Evolutionary conservation across 768 basidiomycete genomes (phyloP).

Genomic region (Suillus sp.): DNA sequence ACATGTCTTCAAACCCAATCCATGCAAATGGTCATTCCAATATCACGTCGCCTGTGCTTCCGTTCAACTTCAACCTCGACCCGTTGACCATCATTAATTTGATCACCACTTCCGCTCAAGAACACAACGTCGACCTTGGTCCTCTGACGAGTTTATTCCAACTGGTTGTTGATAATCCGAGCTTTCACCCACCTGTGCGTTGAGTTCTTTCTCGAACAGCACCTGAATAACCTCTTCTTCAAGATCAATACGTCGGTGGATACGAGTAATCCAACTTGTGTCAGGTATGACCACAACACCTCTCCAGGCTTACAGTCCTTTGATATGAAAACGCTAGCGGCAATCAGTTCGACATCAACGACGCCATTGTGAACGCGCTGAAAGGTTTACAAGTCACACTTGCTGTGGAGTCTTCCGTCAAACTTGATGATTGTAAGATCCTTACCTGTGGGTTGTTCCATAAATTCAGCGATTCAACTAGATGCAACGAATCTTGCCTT

Average conservation of each 20-base stretch:
- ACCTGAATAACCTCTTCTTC: not conserved
- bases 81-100: constrained; percentile 62
- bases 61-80: constrained; percentile 65
- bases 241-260: constrained; percentile 61
- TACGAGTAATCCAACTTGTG: constrained; percentile 53
- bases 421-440: constrained; percentile 66
- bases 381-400: constrained; percentile 61
- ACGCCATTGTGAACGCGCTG: constrained; percentile 64
- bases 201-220: constrained; percentile 6
- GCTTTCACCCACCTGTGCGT: constrained; percentile 53
- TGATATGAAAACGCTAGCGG: constrained; percentile 44
- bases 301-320: constrained; percentile 3
- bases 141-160: constrained; percentile 58
- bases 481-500: constrained; percentile 60
- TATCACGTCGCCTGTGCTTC: constrained; percentile 57
- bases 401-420: constrained; percentile 51
- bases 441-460: not conserved
- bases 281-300: constrained; percentile 43
- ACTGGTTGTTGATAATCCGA: constrained; percentile 51
- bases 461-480: constrained; percentile 23
- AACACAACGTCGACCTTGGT: constrained; percentile 62
- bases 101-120: constrained; percentile 49
- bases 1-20: constrained; percentile 58
- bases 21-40: constrained; percentile 59
- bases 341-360: constrained; percentile 60